These are phyloP conservation scores for Discostella stelligeroides DNA, from an alignment of 108 stramenopile genomes.

Conservation along the genomic window DNA sequence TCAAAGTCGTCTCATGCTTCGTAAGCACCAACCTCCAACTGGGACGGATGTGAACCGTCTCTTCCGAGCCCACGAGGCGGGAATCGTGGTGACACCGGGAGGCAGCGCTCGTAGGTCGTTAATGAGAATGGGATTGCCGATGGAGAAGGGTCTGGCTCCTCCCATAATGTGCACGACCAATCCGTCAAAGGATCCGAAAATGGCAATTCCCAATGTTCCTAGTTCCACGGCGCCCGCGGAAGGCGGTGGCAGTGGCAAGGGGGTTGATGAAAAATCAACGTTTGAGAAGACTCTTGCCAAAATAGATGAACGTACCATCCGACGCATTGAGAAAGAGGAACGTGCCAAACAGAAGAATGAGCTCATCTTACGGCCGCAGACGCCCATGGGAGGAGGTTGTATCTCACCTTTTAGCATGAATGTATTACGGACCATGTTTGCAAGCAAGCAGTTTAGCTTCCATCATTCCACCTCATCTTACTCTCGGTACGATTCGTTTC, in stretches of 20 bases:
- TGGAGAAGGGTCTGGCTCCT: conserved; percentile 24
- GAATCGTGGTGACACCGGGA: conserved; percentile 31
- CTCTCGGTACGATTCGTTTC: conserved; percentile 43
- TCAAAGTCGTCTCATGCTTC: conserved; percentile 26
- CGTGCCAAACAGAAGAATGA: conserved; percentile 14
- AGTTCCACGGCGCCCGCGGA: neutral
- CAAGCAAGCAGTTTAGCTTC: conserved; percentile 43
- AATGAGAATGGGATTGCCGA: conserved; percentile 22
- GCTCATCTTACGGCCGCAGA: neutral
- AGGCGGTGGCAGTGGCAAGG: neutral
- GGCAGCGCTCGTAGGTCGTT: conserved; percentile 37
- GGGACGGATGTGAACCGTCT: conserved; percentile 34
- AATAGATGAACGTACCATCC: conserved; percentile 43
- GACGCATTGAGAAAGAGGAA: conserved; percentile 31
- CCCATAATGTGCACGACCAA: neutral
- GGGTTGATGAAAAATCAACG: neutral
- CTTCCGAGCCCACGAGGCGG: conserved; percentile 51
- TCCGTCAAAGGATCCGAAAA: neutral
- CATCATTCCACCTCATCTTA: conserved; percentile 34
- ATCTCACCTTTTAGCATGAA: conserved; percentile 34
- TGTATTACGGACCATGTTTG: conserved; percentile 32
- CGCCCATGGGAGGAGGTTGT: conserved; percentile 14
- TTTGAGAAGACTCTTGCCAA: conserved; percentile 22
- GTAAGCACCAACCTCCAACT: conserved; percentile 24
- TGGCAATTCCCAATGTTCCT: neutral